Base-by-base conservation (phyloP, 2,329 filamentous ascomycete genomes). In the Scolecobasidium constrictum region DNA sequence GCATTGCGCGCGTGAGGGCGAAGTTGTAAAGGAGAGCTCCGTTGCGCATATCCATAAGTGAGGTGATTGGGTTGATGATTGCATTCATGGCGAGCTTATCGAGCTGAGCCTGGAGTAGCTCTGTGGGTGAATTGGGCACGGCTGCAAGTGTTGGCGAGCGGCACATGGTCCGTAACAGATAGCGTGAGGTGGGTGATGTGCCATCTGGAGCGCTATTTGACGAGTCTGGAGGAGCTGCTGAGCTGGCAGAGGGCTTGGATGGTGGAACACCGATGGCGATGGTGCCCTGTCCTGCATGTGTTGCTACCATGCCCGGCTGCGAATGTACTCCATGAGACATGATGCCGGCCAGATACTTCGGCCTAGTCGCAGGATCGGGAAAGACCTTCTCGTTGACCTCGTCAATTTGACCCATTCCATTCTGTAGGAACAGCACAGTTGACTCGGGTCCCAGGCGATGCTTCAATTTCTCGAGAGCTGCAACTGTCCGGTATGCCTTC, bases 391-490 rank as follows among this genome's bases (percentile, higher is more conserved):
- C 62, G 52, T 86, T 86, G 33, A 95, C 71, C 38, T 79, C 73
- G 38, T 96, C 87, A n/a, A 86, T 69, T 2, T 86, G 67, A 1
- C 92, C 90, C 60, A 96, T 75, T 1, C 88, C 86, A 48, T 90
- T 84, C 44, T 86, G 82, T 44, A 93, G 60, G 43, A 94, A 73
- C 46, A 83, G 77, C 5, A 94, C 72, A 0, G 85, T 83, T 1
- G 82, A 86, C 20, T 77, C 65, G 3, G 72, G 66, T 35, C 74
- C 70, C n/a, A 93, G 63, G 7, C 85, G 75, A 48, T 77, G 71
- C 2, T 79, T 71, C 41, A 94, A 75, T 1, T 73, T 62, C 5
- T 73, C 66, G 12, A 94, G 61, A 33, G 83, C 81, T 1, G 71
- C 64, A n/a, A 84, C 59, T 0, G 84, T 83, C 28, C 75, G 64